Conservation (phyloP, 1,284 basidiomycete species). For the Pisolithus thermaeus region DNA sequence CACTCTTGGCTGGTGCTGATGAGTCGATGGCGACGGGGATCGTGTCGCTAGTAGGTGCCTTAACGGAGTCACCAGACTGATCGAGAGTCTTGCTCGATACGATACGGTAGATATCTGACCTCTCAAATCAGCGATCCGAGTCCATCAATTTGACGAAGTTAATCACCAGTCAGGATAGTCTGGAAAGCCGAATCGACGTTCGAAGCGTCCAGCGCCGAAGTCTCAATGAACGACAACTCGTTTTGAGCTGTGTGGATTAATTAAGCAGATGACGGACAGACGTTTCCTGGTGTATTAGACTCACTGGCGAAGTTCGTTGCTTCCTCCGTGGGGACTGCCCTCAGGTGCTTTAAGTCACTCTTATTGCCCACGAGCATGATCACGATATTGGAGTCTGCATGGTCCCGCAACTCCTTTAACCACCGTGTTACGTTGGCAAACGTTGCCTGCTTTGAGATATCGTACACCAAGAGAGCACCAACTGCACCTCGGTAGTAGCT, state of each 20-base stretch:
- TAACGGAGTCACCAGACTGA: constrained; percentile 67
- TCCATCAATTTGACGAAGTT: neutral
- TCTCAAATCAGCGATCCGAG: constrained; percentile 5
- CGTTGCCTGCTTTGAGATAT: constrained; percentile 93
- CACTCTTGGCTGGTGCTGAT: constrained; percentile 29
- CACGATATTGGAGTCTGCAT: constrained; percentile 89
- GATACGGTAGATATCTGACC: constrained; percentile 88
- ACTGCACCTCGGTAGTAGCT: constrained; percentile 99
- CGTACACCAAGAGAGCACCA: constrained; percentile 87
- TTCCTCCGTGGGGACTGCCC: constrained; percentile 95
- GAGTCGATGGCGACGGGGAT: constrained; percentile 66
- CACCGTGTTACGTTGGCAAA: constrained; percentile 96
- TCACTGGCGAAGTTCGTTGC: constrained; percentile 80
- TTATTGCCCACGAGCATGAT: constrained; percentile 97
- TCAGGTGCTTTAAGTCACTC: constrained; percentile 95
- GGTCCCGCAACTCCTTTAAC: constrained; percentile 97
- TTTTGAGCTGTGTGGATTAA: constrained; percentile 50
- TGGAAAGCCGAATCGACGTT: constrained; percentile 98
- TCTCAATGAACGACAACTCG: constrained; percentile 94
- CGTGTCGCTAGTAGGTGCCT: constrained; percentile 63
- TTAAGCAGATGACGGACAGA: neutral
- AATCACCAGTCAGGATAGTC: constrained; percentile 87
- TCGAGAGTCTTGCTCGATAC: constrained; percentile 89
- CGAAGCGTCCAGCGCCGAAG: constrained; percentile 97
- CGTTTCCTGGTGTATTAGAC: constrained; percentile 27